Evolutionary conservation across 371 early-diverging fungal species (phyloP), one percentile per base, ranked within the genome.

Genomic region (Parasitella parasitica): DNA sequence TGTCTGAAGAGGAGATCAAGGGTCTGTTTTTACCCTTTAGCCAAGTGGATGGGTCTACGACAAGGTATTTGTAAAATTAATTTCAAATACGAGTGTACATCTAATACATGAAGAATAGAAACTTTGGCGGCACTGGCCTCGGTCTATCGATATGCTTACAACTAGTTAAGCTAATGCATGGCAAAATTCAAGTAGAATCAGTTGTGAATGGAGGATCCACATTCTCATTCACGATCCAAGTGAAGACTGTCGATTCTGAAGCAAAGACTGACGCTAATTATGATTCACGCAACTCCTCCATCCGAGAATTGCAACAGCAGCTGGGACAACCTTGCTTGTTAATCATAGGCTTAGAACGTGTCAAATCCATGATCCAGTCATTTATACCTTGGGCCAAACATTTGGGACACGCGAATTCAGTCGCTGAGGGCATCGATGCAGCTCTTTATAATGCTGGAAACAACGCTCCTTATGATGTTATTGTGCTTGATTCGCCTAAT

Each of bases 111-210:
- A n/a, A n/a, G n/a, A n/a, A 46, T 13, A 67, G 68, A 54, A 78
- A 71, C 18, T 86, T 82, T 71, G 86, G 86, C 20, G 89, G 89
- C 15, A 86, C 86, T 4, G 88, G 88, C 4, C 56, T 88, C 6
- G 88, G 88, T n/a, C 70, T 88, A 16, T 79, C 83, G 15, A 86
- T 88, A 18, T 82, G 83, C 49, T 64, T 81, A 6, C 77, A 80
- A 41, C 70, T 88, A 16, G 82, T 84, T 7, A 60, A 75, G 15
- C 63, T 83, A 13, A 82, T 87, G 86, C 66, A 81, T 36, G 89
- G 89, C 20, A 69, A 70, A 30, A 78, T 86, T 15, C 60, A 68
- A 18, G 87, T 86, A 0, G 71, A 81, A 6, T 83, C 84, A 0
- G 59, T 63, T 11, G 75, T 76, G 32, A 81, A 76, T 32, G 38